Evolutionary conservation across 352 stramenopile genomes (phyloP).

Genomic region (Phytophthora sp.): DNA sequence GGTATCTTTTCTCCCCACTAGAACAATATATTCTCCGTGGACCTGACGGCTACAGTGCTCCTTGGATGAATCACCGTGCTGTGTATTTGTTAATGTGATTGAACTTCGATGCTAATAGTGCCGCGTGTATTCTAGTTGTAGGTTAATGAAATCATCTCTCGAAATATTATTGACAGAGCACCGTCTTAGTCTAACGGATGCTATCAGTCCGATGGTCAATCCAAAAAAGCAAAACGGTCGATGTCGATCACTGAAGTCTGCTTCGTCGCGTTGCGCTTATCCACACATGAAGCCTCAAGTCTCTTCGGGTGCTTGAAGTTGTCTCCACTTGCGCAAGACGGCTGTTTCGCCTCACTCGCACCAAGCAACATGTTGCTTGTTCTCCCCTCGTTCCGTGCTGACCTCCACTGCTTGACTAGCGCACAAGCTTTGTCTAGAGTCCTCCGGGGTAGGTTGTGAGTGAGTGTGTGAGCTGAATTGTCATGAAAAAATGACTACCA

Average conservation of each 20-base stretch:
- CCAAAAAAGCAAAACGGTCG: background rate
- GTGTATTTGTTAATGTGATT: no score
- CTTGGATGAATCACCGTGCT: no score
- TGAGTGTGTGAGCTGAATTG: background rate
- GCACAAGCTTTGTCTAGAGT: background rate
- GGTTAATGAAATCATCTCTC: background rate
- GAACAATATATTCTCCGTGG: no score
- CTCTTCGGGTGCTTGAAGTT: constrained; percentile 18
- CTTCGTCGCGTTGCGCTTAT: constrained; percentile 10
- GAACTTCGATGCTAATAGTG: no score
- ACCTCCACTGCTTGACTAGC: background rate
- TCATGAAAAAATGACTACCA: constrained; percentile 11
- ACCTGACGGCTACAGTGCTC: no score
- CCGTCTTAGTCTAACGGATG: constrained; percentile 22
- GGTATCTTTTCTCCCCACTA: no score
- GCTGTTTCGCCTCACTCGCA: constrained; percentile 13
- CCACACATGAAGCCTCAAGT: no score
- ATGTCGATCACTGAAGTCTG: constrained; percentile 23
- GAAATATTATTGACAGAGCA: background rate
- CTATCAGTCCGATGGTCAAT: background rate
- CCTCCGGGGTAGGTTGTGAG: background rate
- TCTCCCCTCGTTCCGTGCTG: constrained; percentile 6
- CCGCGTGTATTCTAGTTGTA: no score
- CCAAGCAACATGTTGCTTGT: constrained; percentile 15
- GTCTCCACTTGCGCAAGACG: constrained; percentile 15